phyloP scores from a whole-genome alignment of 768 basidiomycete species.

The Amanita molliuscula region DNA sequence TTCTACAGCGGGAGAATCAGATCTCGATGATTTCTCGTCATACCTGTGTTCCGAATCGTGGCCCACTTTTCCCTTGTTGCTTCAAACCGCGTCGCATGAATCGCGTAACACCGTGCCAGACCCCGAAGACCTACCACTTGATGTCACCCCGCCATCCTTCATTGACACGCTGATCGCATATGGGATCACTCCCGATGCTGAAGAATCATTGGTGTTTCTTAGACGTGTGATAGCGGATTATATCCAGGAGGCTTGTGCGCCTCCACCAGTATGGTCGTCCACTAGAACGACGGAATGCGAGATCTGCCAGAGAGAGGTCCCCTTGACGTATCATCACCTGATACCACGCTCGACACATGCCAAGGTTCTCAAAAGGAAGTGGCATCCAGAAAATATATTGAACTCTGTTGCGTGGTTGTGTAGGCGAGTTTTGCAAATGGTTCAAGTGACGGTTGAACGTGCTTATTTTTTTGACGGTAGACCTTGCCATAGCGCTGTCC shows the following conservation, averaged over 20 bases:
- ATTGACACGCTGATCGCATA: constrained; percentile 43
- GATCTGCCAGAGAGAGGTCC: constrained; percentile 47
- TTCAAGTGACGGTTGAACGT: neutral
- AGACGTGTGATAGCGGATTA: constrained; percentile 30
- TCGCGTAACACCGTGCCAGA: constrained; percentile 20
- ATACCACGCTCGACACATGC: constrained; percentile 44
- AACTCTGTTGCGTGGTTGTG: constrained; percentile 56
- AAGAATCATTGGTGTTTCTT: constrained; percentile 30
- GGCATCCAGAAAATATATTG: constrained; percentile 42
- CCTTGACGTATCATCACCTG: constrained; percentile 52
- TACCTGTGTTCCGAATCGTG: constrained; percentile 45
- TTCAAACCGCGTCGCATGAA: constrained; percentile 30
- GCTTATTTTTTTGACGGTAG: constrained; percentile 15
- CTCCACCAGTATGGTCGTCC: constrained; percentile 40
- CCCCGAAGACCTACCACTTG: constrained; percentile 25
- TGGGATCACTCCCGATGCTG: constrained; percentile 28
- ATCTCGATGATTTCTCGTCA: constrained; percentile 41
- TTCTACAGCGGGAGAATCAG: constrained; percentile 16
- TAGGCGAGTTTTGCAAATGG: constrained; percentile 20
- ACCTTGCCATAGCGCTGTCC: constrained; percentile 42
- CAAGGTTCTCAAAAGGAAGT: constrained; percentile 46
- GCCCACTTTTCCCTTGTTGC: constrained; percentile 25
- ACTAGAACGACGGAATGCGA: constrained; percentile 47
- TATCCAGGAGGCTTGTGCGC: constrained; percentile 32
- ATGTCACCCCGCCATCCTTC: constrained; percentile 30